A percentile compares a stretch with the other conserved stretches of the same genome.
phyloP scores from a whole-genome alignment of 73 alveolate genomes.

The Durusdinium trenchii region DNA sequence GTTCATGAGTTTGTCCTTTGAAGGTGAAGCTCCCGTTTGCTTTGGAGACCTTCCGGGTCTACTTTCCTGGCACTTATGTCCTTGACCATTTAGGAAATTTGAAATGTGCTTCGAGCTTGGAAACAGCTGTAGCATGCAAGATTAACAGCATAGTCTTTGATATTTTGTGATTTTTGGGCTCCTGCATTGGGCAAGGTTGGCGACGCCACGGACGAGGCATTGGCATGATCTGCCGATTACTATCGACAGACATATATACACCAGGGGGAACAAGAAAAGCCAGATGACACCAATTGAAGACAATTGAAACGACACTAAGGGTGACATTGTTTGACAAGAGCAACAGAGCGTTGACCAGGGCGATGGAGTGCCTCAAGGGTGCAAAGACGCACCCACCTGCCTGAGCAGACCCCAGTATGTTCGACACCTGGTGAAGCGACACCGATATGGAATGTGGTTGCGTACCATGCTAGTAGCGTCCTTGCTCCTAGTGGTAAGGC shows the following conservation, averaged over 20 bases:
- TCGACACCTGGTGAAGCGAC: background rate
- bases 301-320: background rate
- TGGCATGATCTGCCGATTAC: background rate
- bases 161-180: no score
- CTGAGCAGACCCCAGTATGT: constrained; percentile 54
- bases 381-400: constrained; percentile 23
- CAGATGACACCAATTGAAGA: no score
- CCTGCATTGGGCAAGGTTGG: background rate
- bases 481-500: no score
- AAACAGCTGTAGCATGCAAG: background rate
- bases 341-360: background rate
- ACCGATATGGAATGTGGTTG: no score
- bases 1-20: background rate
- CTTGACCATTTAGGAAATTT: constrained; percentile 27
- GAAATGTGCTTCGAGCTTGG: background rate
- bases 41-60: constrained; percentile 43
- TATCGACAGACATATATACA: background rate
- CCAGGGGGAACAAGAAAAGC: no score
- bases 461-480: no score
- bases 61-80: constrained; percentile 40
- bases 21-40: constrained; percentile 50
- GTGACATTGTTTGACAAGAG: background rate
- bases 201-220: background rate
- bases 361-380: constrained; percentile 62
- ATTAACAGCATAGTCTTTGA: background rate